phyloP scores from a whole-genome alignment of 139 green algal species.

The Chloropicon primus region DNA sequence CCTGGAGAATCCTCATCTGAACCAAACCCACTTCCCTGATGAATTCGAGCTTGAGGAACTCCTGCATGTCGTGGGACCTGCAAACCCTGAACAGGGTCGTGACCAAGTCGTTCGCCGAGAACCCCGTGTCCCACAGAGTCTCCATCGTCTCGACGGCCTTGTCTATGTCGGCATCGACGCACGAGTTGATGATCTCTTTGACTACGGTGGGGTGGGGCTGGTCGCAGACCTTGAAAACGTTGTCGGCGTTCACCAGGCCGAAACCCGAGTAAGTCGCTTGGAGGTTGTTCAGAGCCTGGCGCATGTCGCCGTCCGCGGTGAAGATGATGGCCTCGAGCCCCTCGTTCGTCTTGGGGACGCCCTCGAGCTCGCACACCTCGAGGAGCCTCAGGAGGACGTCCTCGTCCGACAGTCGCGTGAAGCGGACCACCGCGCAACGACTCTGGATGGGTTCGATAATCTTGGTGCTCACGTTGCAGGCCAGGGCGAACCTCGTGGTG shows the following conservation, averaged over 20 bases:
- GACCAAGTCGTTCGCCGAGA: constrained; percentile 85
- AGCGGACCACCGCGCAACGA: constrained; percentile 93
- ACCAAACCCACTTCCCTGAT: constrained; percentile 84
- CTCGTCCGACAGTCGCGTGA: constrained; percentile 60
- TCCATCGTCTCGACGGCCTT: constrained; percentile 63
- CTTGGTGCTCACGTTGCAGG: constrained; percentile 91
- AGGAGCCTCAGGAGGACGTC: constrained; percentile 78
- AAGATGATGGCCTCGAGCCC: constrained; percentile 95
- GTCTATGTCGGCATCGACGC: constrained; percentile 53
- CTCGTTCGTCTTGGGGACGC: constrained; percentile 51
- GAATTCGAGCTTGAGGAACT: constrained; percentile 96
- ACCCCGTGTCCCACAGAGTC: constrained; percentile 74
- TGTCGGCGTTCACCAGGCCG: constrained; percentile 69
- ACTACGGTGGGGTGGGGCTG: constrained; percentile 91
- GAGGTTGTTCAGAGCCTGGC: constrained; percentile 97
- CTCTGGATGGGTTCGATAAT: constrained; percentile 97
- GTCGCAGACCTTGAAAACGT: constrained; percentile 94
- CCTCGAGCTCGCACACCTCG: constrained; percentile 57
- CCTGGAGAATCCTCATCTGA: constrained; percentile 85
- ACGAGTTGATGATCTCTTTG: constrained; percentile 50
- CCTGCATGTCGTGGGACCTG: constrained; percentile 58
- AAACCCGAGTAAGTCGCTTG: constrained; percentile 74
- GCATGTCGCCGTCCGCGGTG: constrained; percentile 97
- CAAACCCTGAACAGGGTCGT: constrained; percentile 85
- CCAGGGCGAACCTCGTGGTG: constrained; percentile 94